Evolutionary conservation across 148 eudicot genomes (phyloP).

Genomic region (Rhododendron griersonianum): DNA sequence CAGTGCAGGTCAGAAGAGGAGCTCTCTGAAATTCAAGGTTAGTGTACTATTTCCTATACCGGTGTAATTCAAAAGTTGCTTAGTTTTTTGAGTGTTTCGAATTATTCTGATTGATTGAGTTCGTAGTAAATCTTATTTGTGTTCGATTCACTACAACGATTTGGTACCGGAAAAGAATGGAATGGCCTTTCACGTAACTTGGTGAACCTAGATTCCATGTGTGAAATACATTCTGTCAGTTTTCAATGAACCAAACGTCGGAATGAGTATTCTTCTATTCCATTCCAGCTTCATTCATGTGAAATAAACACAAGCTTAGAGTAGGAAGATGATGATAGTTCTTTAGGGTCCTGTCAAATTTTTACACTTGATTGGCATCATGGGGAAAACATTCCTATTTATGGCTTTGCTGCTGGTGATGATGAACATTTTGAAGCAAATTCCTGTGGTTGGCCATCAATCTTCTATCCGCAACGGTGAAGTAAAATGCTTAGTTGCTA

Average conservation of each 20-base stretch:
- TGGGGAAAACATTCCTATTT: neutral
- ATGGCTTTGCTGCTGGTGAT: neutral
- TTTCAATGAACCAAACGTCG: neutral
- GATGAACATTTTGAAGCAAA: neutral
- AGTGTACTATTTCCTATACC: neutral
- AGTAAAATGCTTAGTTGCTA: neutral
- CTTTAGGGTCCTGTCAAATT: neutral
- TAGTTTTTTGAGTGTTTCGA: neutral
- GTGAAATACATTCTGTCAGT: neutral
- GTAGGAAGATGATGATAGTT: neutral
- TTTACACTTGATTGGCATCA: neutral
- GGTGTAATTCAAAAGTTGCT: neutral
- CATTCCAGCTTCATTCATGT: neutral
- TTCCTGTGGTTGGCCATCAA: neutral
- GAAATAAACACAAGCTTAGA: neutral
- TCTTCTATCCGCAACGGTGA: neutral
- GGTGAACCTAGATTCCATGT: neutral
- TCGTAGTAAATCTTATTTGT: neutral
- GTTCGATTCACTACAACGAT: neutral
- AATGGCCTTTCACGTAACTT: neutral
- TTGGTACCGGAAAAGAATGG: neutral
- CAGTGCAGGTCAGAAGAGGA: conserved; percentile 99
- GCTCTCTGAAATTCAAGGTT: conserved; percentile 60
- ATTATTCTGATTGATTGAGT: neutral
- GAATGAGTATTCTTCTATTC: neutral